Percentiles rank a stretch among this genome's conserved stretches.
Evolutionary conservation across 176 grass and related monocot genomes (phyloP).

Genomic region (Stipa capillata): DNA sequence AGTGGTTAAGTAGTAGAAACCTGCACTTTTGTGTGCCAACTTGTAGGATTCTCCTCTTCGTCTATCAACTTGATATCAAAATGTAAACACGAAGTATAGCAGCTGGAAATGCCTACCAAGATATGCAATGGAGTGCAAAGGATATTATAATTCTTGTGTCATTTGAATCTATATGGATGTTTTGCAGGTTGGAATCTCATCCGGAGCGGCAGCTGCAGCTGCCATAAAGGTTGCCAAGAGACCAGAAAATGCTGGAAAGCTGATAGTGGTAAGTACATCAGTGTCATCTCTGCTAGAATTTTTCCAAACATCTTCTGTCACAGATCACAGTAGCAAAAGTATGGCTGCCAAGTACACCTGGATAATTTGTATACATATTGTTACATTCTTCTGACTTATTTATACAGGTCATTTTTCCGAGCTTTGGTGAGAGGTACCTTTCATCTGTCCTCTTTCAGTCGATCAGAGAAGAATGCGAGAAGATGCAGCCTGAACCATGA

Average conservation of each 20-base stretch:
- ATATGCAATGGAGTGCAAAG: not conserved
- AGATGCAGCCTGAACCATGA: conserved; percentile 89
- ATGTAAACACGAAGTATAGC: not conserved
- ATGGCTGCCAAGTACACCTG: not conserved
- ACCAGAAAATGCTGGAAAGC: conserved; percentile 75
- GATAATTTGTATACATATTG: not conserved
- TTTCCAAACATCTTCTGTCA: not conserved
- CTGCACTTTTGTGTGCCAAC: not conserved
- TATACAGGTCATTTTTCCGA: conserved; percentile 78
- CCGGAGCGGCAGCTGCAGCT: conserved; percentile 61
- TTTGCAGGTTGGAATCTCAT: conserved; percentile 80
- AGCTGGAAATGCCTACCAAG: not conserved
- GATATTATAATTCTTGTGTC: not conserved
- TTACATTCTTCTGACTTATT: conserved; percentile 1
- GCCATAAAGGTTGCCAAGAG: conserved; percentile 67
- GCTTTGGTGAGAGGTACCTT: conserved; percentile 96
- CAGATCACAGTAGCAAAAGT: not conserved
- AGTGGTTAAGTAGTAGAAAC: not conserved
- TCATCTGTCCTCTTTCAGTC: conserved; percentile 77
- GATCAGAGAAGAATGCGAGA: conserved; percentile 78
- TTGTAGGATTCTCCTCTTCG: not conserved
- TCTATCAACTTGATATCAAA: not conserved
- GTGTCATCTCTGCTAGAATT: not conserved
- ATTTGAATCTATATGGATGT: not conserved
- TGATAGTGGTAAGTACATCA: conserved; percentile 41